Percentiles rank a stretch among this genome's conserved stretches.
These are phyloP conservation scores for Dictyostelium gargantuum DNA, from an alignment of 208 protist genomes.

Conservation along the genomic window DNA sequence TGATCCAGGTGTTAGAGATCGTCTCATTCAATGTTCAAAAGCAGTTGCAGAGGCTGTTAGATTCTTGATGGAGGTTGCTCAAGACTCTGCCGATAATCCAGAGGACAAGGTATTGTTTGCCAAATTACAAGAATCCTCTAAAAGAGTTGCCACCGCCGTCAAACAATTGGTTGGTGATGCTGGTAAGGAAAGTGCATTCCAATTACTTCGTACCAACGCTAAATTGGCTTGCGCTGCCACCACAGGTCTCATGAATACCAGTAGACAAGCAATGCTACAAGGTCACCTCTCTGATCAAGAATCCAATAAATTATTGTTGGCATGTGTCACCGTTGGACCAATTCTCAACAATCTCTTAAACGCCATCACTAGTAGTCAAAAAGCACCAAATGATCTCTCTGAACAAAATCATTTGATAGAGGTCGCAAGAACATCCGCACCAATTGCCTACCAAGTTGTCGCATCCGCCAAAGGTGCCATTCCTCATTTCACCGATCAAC, in stretches of 20 bases:
- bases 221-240: slow-evolving; percentile 53
- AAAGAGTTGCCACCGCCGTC: slow-evolving; percentile 30
- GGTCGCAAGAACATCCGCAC: background rate
- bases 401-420: slow-evolving; percentile 56
- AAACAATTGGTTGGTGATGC: slow-evolving; percentile 62
- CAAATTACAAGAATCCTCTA: slow-evolving; percentile 13
- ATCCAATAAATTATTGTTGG: background rate
- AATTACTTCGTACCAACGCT: slow-evolving; percentile 36
- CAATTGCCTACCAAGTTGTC: slow-evolving; percentile 33
- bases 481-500: slow-evolving; percentile 38
- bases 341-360: background rate
- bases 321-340: background rate
- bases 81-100: slow-evolving; percentile 30
- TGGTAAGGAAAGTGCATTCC: slow-evolving; percentile 37
- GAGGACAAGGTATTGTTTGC: background rate
- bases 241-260: slow-evolving; percentile 7
- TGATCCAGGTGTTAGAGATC: background rate
- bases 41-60: slow-evolving; percentile 32
- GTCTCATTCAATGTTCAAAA: slow-evolving; percentile 46
- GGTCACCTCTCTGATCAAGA: slow-evolving; percentile 18
- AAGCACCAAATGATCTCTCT: slow-evolving; percentile 28
- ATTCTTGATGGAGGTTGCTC: background rate
- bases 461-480: slow-evolving; percentile 19
- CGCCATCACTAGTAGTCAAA: background rate
- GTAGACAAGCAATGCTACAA: background rate